Evolutionary conservation across 2,329 filamentous ascomycete species (phyloP).

Genomic region (Elsinoe necatrix): DNA sequence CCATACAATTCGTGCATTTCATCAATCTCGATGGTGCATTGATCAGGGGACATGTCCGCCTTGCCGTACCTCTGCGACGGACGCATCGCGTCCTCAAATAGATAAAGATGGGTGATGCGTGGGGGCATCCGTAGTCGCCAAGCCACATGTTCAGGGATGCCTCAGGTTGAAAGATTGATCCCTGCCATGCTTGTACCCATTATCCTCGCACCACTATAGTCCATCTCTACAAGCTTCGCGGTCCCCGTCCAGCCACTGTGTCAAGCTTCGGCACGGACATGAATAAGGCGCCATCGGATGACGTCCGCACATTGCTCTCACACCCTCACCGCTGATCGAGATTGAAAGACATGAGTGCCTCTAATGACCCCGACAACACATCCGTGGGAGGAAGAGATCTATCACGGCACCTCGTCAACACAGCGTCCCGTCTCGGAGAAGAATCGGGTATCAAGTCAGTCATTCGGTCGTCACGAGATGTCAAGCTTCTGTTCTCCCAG

Average conservation of each 20-base stretch:
- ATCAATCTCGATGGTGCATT: neutral
- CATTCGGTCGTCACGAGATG: constrained; percentile 8
- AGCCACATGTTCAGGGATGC: neutral
- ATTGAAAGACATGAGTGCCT: neutral
- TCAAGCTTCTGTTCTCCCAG: constrained; percentile 16
- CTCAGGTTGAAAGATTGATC: neutral
- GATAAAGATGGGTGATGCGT: neutral
- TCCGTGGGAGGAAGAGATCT: neutral
- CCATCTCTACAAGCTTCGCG: neutral
- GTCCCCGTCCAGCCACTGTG: neutral
- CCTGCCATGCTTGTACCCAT: neutral
- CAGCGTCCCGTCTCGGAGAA: neutral
- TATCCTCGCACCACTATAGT: neutral
- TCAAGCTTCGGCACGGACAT: neutral
- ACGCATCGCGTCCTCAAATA: neutral
- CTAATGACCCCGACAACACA: neutral
- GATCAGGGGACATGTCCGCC: neutral
- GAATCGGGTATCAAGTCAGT: neutral
- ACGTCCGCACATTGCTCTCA: neutral
- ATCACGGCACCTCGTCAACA: neutral
- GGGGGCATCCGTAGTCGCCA: neutral
- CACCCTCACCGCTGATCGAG: neutral
- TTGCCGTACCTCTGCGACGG: neutral
- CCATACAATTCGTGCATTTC: no score
- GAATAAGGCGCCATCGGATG: neutral